Evolutionary conservation across 176 grass and related monocot species (phyloP), one percentile per base, ranked within the genome.

Genomic region (Melocanna baccifera): DNA sequence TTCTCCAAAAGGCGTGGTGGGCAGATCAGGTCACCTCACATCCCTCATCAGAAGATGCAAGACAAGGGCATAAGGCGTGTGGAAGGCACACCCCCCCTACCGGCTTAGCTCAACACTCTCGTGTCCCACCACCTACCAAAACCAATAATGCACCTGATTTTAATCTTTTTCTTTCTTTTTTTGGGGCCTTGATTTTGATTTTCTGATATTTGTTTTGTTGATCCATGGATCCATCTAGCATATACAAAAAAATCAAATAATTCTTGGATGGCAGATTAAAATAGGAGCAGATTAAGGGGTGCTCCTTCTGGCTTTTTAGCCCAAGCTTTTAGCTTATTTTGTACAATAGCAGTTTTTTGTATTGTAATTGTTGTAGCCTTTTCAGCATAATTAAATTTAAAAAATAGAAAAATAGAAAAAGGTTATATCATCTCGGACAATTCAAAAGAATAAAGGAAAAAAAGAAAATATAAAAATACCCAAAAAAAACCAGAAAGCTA

Each of bases 31-130:
- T 86, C 85, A 22, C 34, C 58, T 30, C 68, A 47, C 42, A 40
- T n/a, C 87, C 62, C 78, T 50, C 73, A 51, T 9, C 48, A 8
- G 53, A 71, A 78, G 67, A 2, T 43, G 12, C 43, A 29, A 36
- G 79, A 78, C 72, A 90, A 83, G 73, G 18, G 66, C 26, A 23
- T 74, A 37, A 58, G 84, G 73, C 79, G 79, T 68, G 88, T 90
- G 88, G 59, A 41, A n/a, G 67, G 73, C 88, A 90, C 88, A 71
- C 84, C 79, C 80, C 80, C 80, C 68, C 67, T 86, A 79, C 79
- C 12, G 47, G 58, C 83, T 13, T 58, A 32, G 73, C 23, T 74
- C 16, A 22, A 12, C 26, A 12, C 23, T 30, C 19, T 67, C 10
- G 7, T 63, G 20, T 23, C 62, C 71, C 62, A 43, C 52, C 62